Percentiles rank a stretch among this genome's conserved stretches.
Conservation (phyloP, 2,329 filamentous ascomycete genomes). For the Ophiosphaerella herpotricha region DNA sequence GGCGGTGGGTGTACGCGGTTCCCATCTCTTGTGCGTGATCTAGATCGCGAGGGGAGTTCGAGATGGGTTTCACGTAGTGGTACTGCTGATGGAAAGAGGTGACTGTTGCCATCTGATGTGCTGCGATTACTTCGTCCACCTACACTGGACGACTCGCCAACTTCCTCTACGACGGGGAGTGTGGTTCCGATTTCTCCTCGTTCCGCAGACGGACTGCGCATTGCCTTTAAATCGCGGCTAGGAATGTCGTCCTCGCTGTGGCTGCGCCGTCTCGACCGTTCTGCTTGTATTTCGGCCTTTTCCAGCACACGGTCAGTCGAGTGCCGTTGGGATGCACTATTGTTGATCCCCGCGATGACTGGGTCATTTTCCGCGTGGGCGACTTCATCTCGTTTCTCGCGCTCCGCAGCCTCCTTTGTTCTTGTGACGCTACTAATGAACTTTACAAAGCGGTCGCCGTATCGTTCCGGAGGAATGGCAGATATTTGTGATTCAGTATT, state of each 20-base stretch:
- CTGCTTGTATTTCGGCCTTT: conserved; percentile 64
- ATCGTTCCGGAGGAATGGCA: conserved; percentile 84
- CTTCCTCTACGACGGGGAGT: conserved; percentile 87
- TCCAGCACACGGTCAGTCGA: conserved; percentile 60
- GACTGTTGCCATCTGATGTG: conserved; percentile 24
- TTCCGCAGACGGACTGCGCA: conserved; percentile 62
- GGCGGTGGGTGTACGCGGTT: conserved; percentile 46
- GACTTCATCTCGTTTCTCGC: conserved; percentile 51
- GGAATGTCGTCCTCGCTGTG: conserved; percentile 62
- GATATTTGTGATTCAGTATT: conserved; percentile 87
- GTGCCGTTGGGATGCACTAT: conserved; percentile 31
- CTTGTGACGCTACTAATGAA: conserved; percentile 92
- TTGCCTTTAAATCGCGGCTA: conserved; percentile 63
- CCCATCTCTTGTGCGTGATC: conserved; percentile 29
- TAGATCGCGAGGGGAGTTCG: conserved; percentile 15
- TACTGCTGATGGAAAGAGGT: conserved; percentile 25
- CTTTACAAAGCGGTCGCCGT: conserved; percentile 90
- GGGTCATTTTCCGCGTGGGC: conserved; percentile 43
- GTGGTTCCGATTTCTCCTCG: conserved; percentile 61
- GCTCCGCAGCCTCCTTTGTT: conserved; percentile 80
- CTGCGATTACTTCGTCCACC: conserved; percentile 60
- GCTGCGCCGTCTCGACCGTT: conserved; percentile 59
- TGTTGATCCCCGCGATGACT: conserved; percentile 45
- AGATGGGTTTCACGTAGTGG: conserved; percentile 20
- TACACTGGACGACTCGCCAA: conserved; percentile 74